phyloP scores from a whole-genome alignment of 1,284 basidiomycete species.

The Spongispora temasekensis region DNA sequence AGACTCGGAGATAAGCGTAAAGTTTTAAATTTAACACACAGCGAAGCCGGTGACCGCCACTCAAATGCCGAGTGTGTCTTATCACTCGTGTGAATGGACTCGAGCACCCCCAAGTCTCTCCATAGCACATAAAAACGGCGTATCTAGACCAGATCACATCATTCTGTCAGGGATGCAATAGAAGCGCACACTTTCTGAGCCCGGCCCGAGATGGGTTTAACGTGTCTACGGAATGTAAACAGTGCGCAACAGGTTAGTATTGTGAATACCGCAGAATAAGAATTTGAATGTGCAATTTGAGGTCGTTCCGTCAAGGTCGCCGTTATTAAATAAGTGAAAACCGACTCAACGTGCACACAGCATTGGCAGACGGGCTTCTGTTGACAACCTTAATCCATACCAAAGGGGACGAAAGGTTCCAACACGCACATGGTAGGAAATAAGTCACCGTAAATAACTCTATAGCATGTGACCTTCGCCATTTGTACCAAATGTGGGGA shows the following conservation, averaged over 20 bases:
- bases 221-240: background rate
- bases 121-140: no score
- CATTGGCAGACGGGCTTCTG: constrained; percentile 5
- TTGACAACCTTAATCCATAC: constrained; percentile 15
- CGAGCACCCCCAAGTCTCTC: no score
- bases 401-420: constrained; percentile 5
- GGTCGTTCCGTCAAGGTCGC: no score
- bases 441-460: background rate
- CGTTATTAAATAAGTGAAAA: no score
- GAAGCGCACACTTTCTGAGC: background rate
- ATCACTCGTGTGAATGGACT: no score
- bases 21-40: background rate
- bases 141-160: no score
- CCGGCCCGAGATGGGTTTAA: constrained; percentile 3
- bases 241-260: background rate
- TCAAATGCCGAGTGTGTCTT: no score
- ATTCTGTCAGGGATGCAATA: constrained; percentile 1
- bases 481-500: no score
- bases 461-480: no score
- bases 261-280: no score
- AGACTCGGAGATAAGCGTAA: background rate
- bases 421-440: background rate
- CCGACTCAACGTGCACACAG: background rate
- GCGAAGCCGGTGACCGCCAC: background rate
- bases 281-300: no score